Evolutionary conservation across 164 flowering plant genomes (phyloP), one percentile per base, ranked within the genome.

Genomic region (Tetrastigma voinierianum): DNA sequence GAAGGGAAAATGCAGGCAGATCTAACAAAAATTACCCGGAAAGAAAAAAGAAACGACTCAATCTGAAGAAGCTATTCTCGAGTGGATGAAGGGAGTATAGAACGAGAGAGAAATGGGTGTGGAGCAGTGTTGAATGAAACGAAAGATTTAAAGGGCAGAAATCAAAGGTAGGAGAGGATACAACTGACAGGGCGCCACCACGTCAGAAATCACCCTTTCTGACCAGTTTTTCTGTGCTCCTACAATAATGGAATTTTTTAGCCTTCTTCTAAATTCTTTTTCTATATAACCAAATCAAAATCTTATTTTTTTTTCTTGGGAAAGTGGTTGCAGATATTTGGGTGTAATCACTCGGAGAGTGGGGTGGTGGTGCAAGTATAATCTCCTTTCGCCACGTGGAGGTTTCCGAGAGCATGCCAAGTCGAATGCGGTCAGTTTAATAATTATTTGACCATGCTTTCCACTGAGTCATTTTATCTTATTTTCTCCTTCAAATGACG

Each of bases 151-250:
- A 59, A 53, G 48, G 56, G 6, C 51, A 48, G 43, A 47, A 23
- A 15, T 17, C 40, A 32, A 32, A 25, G 54, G 19, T 46, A 9
- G 9, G 56, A 14, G 51, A 58, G 24, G 71, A 67, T 69, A 64
- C 55, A 65, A 55, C 55, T 49, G 63, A 74, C 70, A 61, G 62
- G 17, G 61, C 17, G 49, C 47, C 1, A 65, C 56, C 77, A 74
- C 77, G 77, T 69, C 77, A 69, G 69, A 17, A n/a, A n/a, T n/a
- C n/a, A n/a, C n/a, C n/a, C n/a, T n/a, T n/a, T 61, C 49, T n/a
- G 64, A 62, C 23, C 43, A 11, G 46, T 58, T 18, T 47, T 21
- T 17, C 32, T 68, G 5, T 61, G 59, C 61, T 61, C 65, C 65
- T 58, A 8, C 61, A 43, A 52, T 68, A 52, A 68, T 40, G 53